phyloP scores from a whole-genome alignment of 73 alveolate genomes.

The Tetrahymena elliotti region DNA sequence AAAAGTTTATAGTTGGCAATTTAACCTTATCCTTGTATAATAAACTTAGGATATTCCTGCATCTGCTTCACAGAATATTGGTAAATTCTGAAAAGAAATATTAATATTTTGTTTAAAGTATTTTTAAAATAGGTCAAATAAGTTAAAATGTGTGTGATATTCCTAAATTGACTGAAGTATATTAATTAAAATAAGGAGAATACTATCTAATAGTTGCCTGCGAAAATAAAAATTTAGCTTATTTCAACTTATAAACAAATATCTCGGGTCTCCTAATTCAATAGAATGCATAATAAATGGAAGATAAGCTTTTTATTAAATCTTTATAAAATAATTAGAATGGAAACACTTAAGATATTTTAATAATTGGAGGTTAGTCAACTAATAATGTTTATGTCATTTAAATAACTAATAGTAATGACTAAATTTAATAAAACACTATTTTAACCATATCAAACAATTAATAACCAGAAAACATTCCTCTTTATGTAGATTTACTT shows the following conservation, averaged over 20 bases:
- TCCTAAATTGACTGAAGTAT: background rate
- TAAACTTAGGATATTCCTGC: background rate
- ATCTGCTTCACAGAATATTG: background rate
- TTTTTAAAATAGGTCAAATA: background rate
- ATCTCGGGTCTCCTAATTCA: background rate
- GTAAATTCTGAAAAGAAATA: too few relatives aligned
- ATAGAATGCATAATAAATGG: too few relatives aligned
- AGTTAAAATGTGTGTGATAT: too few relatives aligned
- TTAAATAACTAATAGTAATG: too few relatives aligned
- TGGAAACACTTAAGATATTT: too few relatives aligned
- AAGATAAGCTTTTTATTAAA: background rate
- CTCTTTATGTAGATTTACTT: background rate
- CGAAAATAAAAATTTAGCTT: too few relatives aligned
- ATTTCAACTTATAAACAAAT: background rate
- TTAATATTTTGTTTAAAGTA: too few relatives aligned
- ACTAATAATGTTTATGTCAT: background rate
- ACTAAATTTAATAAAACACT: too few relatives aligned
- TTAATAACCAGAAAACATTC: background rate
- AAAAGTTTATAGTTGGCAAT: too few relatives aligned
- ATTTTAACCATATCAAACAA: background rate
- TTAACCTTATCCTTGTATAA: too few relatives aligned
- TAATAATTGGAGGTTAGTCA: background rate
- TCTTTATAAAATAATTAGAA: background rate
- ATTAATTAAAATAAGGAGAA: background rate
- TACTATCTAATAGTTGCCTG: background rate